Evolutionary conservation across 352 stramenopile genomes (phyloP).

Genomic region (Blastocystis sp.): DNA sequence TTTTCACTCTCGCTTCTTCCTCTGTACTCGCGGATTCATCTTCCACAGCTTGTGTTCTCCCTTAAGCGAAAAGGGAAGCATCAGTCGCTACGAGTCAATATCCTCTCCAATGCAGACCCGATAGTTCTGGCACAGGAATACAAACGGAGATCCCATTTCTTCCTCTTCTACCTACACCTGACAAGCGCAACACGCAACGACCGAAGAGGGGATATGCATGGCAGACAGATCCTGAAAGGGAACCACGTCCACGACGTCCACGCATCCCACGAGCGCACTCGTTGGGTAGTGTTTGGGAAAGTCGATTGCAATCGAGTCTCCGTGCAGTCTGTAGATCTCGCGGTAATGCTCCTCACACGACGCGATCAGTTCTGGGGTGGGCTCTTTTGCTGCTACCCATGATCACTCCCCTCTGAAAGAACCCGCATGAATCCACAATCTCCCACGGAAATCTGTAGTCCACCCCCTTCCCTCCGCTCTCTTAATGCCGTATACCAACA

Average conservation of each 20-base stretch:
- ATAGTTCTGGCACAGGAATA: constrained; percentile 64
- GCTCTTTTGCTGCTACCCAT: constrained; percentile 31
- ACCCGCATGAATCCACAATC: constrained; percentile 62
- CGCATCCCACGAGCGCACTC: constrained; percentile 37
- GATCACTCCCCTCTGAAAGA: not conserved
- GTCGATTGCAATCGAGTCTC: not conserved
- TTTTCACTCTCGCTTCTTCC: not conserved
- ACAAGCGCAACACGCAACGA: not conserved
- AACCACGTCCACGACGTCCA: constrained; percentile 57
- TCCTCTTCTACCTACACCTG: constrained; percentile 20
- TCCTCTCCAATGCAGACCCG: not conserved
- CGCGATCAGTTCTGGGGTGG: constrained; percentile 29
- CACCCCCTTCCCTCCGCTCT: constrained; percentile 37
- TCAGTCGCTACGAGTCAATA: not conserved
- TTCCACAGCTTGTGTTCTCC: constrained; percentile 64
- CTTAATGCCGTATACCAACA: constrained; percentile 60
- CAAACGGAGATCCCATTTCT: constrained; percentile 42
- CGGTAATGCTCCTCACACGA: constrained; percentile 46
- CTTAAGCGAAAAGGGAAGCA: constrained; percentile 40
- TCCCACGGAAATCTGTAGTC: constrained; percentile 42
- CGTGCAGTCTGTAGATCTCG: constrained; percentile 33
- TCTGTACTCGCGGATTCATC: constrained; percentile 28
- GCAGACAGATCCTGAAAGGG: not conserved
- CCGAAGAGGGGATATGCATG: constrained; percentile 14
- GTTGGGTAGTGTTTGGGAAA: constrained; percentile 63